phyloP scores from a whole-genome alignment of 2,329 filamentous ascomycete genomes.

The Sporothrix variecibatus region DNA sequence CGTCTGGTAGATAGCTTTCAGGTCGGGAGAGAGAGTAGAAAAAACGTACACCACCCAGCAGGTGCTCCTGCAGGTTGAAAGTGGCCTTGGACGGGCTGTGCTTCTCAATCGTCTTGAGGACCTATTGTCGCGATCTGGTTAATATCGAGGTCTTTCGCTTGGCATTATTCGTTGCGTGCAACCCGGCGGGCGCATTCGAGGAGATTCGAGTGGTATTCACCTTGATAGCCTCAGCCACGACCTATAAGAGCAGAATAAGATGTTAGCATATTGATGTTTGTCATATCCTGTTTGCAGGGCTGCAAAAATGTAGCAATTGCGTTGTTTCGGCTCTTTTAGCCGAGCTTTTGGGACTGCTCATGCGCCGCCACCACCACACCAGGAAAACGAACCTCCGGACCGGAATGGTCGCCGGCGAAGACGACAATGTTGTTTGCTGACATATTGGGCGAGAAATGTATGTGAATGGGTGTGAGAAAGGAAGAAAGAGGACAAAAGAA shows the following conservation, averaged over 20 bases:
- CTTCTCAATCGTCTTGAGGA: conserved; percentile 77
- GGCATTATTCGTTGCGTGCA: neutral
- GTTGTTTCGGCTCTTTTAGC: neutral
- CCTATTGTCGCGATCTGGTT: conserved; percentile 47
- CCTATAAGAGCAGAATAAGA: conserved; percentile 48
- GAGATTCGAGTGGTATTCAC: conserved; percentile 44
- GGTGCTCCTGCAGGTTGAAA: conserved; percentile 88
- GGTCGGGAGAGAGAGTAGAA: conserved; percentile 23
- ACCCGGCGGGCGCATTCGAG: neutral
- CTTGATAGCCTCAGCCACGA: conserved; percentile 83
- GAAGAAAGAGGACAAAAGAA: neutral
- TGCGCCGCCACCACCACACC: conserved; percentile 9
- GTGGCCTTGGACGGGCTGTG: conserved; percentile 66
- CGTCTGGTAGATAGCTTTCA: neutral
- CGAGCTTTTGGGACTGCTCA: neutral
- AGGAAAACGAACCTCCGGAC: conserved; percentile 68
- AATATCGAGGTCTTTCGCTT: neutral
- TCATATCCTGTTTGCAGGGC: neutral
- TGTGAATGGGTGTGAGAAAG: neutral
- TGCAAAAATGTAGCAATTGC: neutral
- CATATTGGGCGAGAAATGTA: conserved; percentile 50
- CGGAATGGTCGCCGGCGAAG: conserved; percentile 80
- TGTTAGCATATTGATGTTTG: conserved; percentile 20
- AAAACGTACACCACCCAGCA: conserved; percentile 82
- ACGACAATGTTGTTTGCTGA: conserved; percentile 75